Conservation (phyloP, 441 rosid species). For the Biscutella laevigata region DNA sequence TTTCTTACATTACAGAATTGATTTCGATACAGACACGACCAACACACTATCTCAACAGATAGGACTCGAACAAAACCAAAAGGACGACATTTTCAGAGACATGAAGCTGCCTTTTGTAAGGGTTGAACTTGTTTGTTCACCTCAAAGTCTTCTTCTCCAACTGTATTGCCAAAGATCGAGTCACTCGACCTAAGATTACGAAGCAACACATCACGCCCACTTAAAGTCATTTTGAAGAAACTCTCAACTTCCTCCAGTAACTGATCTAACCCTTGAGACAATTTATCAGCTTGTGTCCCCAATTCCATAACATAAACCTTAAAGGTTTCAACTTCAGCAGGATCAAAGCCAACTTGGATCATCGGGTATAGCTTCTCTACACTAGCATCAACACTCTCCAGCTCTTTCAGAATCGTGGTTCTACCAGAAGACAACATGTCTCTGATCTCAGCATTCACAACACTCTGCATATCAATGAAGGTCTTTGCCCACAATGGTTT, state of each 20-base stretch:
- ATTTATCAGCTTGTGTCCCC: slow-evolving; percentile 16
- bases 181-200: slow-evolving; percentile 53
- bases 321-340: slow-evolving; percentile 24
- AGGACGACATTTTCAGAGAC: not conserved
- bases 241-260: slow-evolving; percentile 62
- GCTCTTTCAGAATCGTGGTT: slow-evolving; percentile 48
- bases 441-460: slow-evolving; percentile 44
- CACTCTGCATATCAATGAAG: slow-evolving; percentile 44
- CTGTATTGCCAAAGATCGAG: slow-evolving; percentile 17
- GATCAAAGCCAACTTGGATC: slow-evolving; percentile 44
- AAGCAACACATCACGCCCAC: slow-evolving; percentile 83
- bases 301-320: slow-evolving; percentile 34
- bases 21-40: slow-evolving; percentile 21
- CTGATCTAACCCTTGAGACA: slow-evolving; percentile 49
- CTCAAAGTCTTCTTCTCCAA: slow-evolving; percentile 22
- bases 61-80: slow-evolving; percentile 15
- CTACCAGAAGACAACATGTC: slow-evolving; percentile 31
- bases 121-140: slow-evolving; percentile 5
- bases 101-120: slow-evolving; percentile 6
- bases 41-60: slow-evolving; percentile 17
- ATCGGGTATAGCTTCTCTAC: slow-evolving; percentile 56
- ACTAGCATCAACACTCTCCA: slow-evolving; percentile 46
- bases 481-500: slow-evolving; percentile 45
- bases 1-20: slow-evolving; percentile 6
- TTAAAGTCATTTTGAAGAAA: slow-evolving; percentile 69